Base-by-base conservation (phyloP, 176 grass and related monocot genomes). In the Panicum miliaceum region DNA sequence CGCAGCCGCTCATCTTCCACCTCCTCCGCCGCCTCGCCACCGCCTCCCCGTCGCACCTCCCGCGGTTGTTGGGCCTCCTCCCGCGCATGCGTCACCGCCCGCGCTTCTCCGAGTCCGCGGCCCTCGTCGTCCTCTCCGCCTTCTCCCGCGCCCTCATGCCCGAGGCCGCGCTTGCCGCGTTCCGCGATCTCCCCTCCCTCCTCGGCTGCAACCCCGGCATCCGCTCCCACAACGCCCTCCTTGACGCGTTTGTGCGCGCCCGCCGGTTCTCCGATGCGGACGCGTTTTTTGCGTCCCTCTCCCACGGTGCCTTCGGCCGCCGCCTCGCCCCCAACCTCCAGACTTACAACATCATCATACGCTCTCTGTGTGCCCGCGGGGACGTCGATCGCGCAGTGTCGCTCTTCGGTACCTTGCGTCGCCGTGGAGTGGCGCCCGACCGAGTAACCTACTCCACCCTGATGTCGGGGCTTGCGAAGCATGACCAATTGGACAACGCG, bases 341-440 rank as follows among this genome's bases (percentile, higher is more conserved):
- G 86, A 96, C 85, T 14, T 94, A 92, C 85, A 99, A 96, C 86
- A 96, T 99, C 82, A 22, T 99, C 12, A 84, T 99, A 72, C 96
- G 96, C 14, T 94, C 93, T 8, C 86, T 99, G 41, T 90, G 91
- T 47, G 56, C 62, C 18, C 83, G 78, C 3, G 85, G 83, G 20
- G 87, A 92, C 71, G 76, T 94, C 73, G 88, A 92, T 34, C 89
- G 85, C 19, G 93, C 96, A 35, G 84, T 82, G 20, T 53, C 72
- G 7, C 87, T 94, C 32, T 85, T 96, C 26, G 65, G 77, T 48
- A 90, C 78, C 25, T 52, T 89, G 10, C 81, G 43, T 27, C 52
- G 38, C 48, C 76, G 50, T 32, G 89, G 83, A 25, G 59, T 99
- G 18, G 43, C 89, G 64, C 93, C 96, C 16, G 63, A 96, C 70